A percentile compares a stretch with the other conserved stretches of the same genome.
These are phyloP conservation scores for Cutaneotrichosporon cavernicola DNA, from an alignment of 1,284 basidiomycete species.

Conservation along the genomic window DNA sequence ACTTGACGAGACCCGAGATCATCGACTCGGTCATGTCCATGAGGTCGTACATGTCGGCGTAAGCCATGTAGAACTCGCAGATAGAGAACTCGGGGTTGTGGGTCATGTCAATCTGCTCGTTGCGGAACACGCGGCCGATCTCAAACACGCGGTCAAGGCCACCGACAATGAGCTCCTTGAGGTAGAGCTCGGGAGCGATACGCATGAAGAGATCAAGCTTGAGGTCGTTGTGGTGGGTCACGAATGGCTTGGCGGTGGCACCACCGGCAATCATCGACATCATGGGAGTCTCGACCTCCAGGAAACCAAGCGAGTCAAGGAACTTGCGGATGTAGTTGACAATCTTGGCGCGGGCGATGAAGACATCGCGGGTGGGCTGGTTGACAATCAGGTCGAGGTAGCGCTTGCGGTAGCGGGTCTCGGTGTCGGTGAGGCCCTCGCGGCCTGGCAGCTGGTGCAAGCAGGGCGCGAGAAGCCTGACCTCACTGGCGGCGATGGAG, in stretches of 20 bases:
- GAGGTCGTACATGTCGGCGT: constrained; percentile 97
- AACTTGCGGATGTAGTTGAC: constrained; percentile 89
- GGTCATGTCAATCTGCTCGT: constrained; percentile 98
- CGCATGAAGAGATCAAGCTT: constrained; percentile 97
- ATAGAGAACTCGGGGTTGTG: constrained; percentile 98
- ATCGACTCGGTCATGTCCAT: constrained; percentile 97
- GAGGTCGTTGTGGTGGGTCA: constrained; percentile 99
- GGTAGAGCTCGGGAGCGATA: constrained; percentile 94
- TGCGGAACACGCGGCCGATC: constrained; percentile 96
- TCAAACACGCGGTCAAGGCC: constrained; percentile 97
- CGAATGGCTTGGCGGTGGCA: constrained; percentile 96
- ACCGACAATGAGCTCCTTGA: constrained; percentile 97
- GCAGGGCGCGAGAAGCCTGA: constrained; percentile 90
- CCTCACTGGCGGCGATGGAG: constrained; percentile 77
- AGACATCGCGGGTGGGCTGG: constrained; percentile 83
- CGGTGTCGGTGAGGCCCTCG: constrained; percentile 88
- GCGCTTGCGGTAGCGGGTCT: constrained; percentile 96
- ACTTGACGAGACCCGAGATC: constrained; percentile 88
- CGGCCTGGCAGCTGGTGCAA: constrained; percentile 88
- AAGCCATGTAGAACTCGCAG: constrained; percentile 99
- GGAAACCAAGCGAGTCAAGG: constrained; percentile 88
- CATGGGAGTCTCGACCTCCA: constrained; percentile 99
- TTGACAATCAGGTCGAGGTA: constrained; percentile 98
- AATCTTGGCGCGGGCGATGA: constrained; percentile 82
- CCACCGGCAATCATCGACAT: constrained; percentile 96